Evolutionary conservation across 495 filamentous ascomycete genomes (phyloP).

Genomic region (Talaromyces stipitatus): DNA sequence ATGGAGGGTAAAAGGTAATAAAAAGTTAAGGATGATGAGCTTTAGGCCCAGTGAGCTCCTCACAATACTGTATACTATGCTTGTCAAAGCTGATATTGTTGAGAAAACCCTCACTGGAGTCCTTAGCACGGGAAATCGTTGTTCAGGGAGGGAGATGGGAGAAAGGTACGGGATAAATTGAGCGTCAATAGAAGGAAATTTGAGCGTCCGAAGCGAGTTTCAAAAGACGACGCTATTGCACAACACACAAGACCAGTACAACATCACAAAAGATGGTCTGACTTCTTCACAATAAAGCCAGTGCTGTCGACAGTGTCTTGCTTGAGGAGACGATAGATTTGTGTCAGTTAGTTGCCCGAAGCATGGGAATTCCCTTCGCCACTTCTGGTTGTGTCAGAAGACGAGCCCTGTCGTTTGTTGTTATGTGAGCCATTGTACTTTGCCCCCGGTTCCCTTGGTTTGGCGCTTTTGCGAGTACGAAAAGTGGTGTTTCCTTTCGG

Average conservation of each 20-base stretch:
- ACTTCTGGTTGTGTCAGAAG: neutral
- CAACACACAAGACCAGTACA: neutral
- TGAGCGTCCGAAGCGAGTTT: neutral
- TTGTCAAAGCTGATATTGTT: neutral
- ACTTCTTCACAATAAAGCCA: neutral
- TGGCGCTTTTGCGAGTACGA: constrained; percentile 29
- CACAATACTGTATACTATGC: neutral
- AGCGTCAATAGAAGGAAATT: neutral
- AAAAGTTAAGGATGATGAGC: constrained; percentile 4
- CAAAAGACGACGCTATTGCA: neutral
- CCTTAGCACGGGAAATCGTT: neutral
- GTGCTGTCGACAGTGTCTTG: neutral
- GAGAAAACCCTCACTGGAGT: neutral
- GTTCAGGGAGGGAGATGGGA: neutral
- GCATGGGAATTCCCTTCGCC: neutral
- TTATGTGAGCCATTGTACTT: constrained; percentile 5
- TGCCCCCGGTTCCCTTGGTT: constrained; percentile 23
- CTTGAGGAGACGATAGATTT: neutral
- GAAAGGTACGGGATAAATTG: neutral
- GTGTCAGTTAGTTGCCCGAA: neutral
- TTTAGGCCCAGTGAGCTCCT: neutral
- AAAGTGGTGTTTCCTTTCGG: constrained; percentile 21
- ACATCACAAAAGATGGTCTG: neutral
- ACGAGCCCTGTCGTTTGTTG: constrained; percentile 4
- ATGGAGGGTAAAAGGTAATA: constrained; percentile 4